These are phyloP conservation scores for Cladorrhinum sp. DNA, from an alignment of 2,329 filamentous ascomycete genomes.

Conservation along the genomic window DNA sequence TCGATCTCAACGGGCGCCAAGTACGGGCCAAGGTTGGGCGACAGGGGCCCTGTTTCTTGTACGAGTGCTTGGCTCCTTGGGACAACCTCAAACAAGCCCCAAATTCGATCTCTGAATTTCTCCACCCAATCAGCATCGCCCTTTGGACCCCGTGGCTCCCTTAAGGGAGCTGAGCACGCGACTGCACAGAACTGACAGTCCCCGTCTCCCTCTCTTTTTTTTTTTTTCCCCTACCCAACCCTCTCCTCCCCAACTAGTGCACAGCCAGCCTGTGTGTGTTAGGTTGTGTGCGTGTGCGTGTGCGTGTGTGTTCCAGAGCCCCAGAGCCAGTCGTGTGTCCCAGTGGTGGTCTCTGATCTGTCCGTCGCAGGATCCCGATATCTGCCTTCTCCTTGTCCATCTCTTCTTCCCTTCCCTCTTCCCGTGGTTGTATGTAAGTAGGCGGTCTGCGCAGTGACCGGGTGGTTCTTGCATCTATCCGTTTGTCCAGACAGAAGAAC, in stretches of 20 bases:
- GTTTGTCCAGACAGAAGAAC: no score
- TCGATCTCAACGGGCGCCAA: neutral
- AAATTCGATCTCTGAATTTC: neutral
- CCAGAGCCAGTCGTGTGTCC: no score
- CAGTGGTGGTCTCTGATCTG: neutral
- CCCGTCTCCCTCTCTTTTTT: neutral
- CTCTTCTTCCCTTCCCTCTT: neutral
- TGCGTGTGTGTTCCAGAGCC: neutral
- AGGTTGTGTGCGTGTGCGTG: neutral
- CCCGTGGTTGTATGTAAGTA: neutral
- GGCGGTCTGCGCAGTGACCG: constrained; percentile 2
- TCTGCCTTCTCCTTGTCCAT: neutral
- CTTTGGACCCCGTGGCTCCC: constrained; percentile 24
- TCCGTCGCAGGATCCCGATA: constrained; percentile 1
- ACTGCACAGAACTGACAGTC: constrained; percentile 19
- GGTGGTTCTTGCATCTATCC: neutral
- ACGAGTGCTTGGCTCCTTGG: constrained; percentile 7
- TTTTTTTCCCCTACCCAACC: neutral
- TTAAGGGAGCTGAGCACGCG: constrained; percentile 28
- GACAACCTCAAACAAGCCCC: constrained; percentile 7
- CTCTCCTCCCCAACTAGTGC: constrained; percentile 6
- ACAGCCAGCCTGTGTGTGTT: constrained; percentile 2
- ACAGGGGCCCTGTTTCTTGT: neutral
- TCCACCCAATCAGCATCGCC: constrained; percentile 21
- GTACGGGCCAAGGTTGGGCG: neutral